Evolutionary conservation across 2,329 filamentous ascomycete genomes (phyloP).

Genomic region (Penicillium nordicum): DNA sequence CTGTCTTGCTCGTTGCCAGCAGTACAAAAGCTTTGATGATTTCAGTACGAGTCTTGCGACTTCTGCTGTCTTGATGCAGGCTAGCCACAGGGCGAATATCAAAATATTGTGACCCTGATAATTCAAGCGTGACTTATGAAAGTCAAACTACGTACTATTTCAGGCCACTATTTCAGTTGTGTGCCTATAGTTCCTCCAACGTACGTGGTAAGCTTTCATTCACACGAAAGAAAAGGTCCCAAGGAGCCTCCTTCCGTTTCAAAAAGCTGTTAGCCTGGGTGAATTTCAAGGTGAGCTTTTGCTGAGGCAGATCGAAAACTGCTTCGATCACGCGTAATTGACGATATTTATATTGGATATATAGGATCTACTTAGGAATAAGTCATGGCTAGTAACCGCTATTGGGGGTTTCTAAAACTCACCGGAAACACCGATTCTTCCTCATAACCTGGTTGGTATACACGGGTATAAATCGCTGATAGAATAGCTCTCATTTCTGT

Average conservation of each 20-base stretch:
- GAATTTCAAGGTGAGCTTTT: background rate
- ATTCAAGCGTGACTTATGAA: no score
- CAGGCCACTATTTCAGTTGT: no score
- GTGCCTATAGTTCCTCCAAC: no score
- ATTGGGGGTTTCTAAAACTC: background rate
- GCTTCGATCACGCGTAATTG: background rate
- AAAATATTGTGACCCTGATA: no score
- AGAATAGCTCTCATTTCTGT: no score
- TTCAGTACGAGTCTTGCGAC: no score
- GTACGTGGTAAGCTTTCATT: background rate
- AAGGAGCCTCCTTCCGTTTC: background rate
- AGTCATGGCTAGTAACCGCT: background rate
- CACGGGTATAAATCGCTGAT: no score
- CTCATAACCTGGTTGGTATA: background rate
- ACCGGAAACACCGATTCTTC: background rate
- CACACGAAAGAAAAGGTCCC: background rate
- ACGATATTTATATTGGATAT: background rate
- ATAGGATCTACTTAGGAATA: background rate
- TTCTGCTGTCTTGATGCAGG: no score
- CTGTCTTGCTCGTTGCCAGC: no score
- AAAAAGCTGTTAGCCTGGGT: background rate
- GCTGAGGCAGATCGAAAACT: background rate
- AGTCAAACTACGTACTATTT: no score
- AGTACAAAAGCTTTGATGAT: no score
- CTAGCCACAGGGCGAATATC: no score